Percentiles rank a stretch among this genome's conserved stretches.
phyloP scores from a whole-genome alignment of 176 grass and related monocot species.

The Zoysia japonica region DNA sequence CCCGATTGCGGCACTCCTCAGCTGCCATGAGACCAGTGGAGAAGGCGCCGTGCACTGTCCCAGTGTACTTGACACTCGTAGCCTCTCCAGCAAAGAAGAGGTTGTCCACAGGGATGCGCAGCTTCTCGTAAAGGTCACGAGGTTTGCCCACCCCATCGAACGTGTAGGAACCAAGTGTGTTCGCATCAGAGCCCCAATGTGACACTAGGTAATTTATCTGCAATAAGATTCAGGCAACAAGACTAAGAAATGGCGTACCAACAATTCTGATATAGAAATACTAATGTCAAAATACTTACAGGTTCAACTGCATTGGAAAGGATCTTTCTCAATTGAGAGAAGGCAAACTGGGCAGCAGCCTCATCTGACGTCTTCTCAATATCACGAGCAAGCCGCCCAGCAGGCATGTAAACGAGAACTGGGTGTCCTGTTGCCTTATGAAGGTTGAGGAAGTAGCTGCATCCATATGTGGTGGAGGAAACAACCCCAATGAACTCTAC shows the following conservation, averaged over 20 bases:
- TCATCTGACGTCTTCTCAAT: slow-evolving; percentile 93
- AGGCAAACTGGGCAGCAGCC: slow-evolving; percentile 85
- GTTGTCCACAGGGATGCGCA: slow-evolving; percentile 92
- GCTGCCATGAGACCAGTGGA: slow-evolving; percentile 90
- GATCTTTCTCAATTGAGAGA: slow-evolving; percentile 82
- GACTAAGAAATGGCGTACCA: background rate
- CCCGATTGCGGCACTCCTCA: slow-evolving; percentile 86
- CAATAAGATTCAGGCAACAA: slow-evolving; percentile 5
- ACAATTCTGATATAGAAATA: background rate
- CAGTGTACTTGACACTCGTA: slow-evolving; percentile 83
- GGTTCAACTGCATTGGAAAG: slow-evolving; percentile 87
- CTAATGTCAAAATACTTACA: slow-evolving; percentile 44
- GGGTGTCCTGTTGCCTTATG: slow-evolving; percentile 91
- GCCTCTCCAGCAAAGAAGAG: slow-evolving; percentile 97
- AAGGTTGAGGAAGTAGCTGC: slow-evolving; percentile 99
- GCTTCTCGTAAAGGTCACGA: slow-evolving; percentile 73
- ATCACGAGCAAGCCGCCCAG: slow-evolving; percentile 82
- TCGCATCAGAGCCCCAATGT: slow-evolving; percentile 88
- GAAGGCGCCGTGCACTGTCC: slow-evolving; percentile 87
- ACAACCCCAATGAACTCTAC: slow-evolving; percentile 96
- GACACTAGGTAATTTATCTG: slow-evolving; percentile 94
- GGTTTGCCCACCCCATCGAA: slow-evolving; percentile 80
- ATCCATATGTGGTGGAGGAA: slow-evolving; percentile 83
- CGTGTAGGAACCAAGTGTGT: slow-evolving; percentile 88
- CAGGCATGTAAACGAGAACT: slow-evolving; percentile 99